Base-by-base conservation (phyloP, 108 stramenopile species). In the Schizochytrium sp. region DNA sequence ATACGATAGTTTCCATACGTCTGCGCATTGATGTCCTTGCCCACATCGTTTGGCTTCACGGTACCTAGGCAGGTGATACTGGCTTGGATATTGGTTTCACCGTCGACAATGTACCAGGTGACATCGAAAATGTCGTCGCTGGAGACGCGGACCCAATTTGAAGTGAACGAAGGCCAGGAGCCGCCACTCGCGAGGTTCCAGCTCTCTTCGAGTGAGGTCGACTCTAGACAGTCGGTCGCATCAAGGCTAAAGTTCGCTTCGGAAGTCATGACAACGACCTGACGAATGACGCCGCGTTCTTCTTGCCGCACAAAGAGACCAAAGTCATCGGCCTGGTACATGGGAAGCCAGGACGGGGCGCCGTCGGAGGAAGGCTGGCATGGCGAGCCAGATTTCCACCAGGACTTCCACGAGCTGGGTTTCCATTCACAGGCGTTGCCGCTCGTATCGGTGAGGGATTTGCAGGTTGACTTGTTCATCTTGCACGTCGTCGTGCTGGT, bases 271-370 rank as follows among this genome's bases (percentile, higher is more conserved):
- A 83, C 48, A 6, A 12, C 0, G 19, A 28, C 76, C 76, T 83
- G 23, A 23, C 76, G 76, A 23, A 83, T 83, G 76, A 83, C 76
- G 28, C 76, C 76, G 28, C 76, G 76, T 23, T 83, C 76, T 23
- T 83, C 76, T 45, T 83, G 76, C 0, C 76, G 76, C 19, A 83
- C 51, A 8, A 21, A 83, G 5, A 83, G 48, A 6, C 25, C 76
- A 23, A 83, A 83, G 76, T 47, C 51, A 23, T 83, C 76, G 45
- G 76, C 76, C 51, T 83, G 45, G 76, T 83, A 83, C 76, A 83
- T 83, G 76, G 48, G 76, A 18, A 83, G 76, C 76, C 76, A 83
- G 18, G 76, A 47, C 14, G 45, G 48, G 19, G 14, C 51, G n/a
- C 48, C 76, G 6, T 23, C 51, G 6, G 76, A 12, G 12, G 48